Base-by-base conservation (phyloP, 768 basidiomycete species). In the Termitomyces sp. region DNA sequence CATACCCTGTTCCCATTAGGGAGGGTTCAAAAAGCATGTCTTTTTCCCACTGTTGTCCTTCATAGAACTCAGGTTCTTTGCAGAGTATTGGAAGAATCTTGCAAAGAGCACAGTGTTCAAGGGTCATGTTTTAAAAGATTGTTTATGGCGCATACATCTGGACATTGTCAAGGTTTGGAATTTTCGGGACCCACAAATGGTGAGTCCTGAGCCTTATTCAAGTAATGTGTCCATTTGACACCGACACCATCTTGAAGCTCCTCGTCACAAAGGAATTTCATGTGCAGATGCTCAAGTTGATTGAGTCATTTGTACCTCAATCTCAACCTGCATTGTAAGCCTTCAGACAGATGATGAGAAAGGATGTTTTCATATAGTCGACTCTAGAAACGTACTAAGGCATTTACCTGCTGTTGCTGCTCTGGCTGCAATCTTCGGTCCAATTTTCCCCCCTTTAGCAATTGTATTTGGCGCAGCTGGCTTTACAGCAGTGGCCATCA, bases 131-230 rank as follows among this genome's bases (percentile, higher is more conserved):
- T 20, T 61, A 16, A 36, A 54, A 18, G 43, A 54, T 24, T 61
- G 60, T 54, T 47, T 61, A 47, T 57, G 40, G 38, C 52, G 53
- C n/a, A 58, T 61, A 48, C 60, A 61, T 28, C 20, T 55, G 13
- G 67, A 68, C 44, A 68, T 68, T 24, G 53, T 66, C 24, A 48
- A 58, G 26, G 55, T 63, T 22, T 68, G 67, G 67, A 70, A 70
- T 59, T 69, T 71, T 49, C 41, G 56, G n/a, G 64, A 67, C 53
- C 66, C 62, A 8, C 18, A 54, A 26, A 41, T 51, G 32, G 66
- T 66, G 43, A 56, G 40, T 20, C 11, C 16, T n/a, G 30, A 24
- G 18, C n/a, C 16, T 44, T 10, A 3, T 26, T 6, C 20, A 9
- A 32, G 0, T 11, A 26, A n/a, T 30, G 45, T 26, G 30, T 28